Evolutionary conservation across 2,329 filamentous ascomycete species (phyloP).

Genomic region (Stenocarpella maydis): DNA sequence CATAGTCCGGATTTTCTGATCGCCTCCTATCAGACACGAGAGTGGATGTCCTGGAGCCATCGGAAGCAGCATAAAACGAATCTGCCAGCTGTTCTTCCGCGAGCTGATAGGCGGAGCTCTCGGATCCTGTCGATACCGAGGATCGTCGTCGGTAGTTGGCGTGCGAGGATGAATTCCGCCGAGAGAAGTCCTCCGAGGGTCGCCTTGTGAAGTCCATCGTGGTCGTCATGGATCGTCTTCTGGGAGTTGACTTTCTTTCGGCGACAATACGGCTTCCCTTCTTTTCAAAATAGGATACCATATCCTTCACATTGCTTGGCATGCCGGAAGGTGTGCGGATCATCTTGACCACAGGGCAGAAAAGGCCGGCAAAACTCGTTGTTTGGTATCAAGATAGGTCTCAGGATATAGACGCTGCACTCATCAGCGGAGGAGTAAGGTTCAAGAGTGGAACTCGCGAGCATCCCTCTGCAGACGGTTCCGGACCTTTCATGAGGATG

Average conservation of each 20-base stretch:
- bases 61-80: not conserved
- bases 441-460: not conserved
- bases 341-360: not conserved
- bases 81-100: not conserved
- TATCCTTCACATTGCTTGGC: constrained; percentile 1
- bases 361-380: not conserved
- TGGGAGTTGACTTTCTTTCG: not conserved
- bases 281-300: constrained; percentile 9
- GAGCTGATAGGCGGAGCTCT: not conserved
- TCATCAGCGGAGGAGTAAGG: not conserved
- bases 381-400: no score
- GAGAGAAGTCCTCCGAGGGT: constrained; percentile 6
- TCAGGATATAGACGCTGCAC: no score
- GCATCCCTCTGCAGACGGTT: not conserved
- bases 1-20: constrained; percentile 3
- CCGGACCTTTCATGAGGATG: not conserved
- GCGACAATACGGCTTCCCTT: not conserved
- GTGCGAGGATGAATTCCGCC: not conserved
- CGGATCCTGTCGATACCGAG: not conserved
- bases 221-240: not conserved
- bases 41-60: not conserved
- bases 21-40: not conserved
- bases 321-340: not conserved
- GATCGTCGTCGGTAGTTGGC: not conserved
- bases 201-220: constrained; percentile 5